Evolutionary conservation across 2,329 filamentous ascomycete genomes (phyloP).

Genomic region (Cordyceps cateniannulata): DNA sequence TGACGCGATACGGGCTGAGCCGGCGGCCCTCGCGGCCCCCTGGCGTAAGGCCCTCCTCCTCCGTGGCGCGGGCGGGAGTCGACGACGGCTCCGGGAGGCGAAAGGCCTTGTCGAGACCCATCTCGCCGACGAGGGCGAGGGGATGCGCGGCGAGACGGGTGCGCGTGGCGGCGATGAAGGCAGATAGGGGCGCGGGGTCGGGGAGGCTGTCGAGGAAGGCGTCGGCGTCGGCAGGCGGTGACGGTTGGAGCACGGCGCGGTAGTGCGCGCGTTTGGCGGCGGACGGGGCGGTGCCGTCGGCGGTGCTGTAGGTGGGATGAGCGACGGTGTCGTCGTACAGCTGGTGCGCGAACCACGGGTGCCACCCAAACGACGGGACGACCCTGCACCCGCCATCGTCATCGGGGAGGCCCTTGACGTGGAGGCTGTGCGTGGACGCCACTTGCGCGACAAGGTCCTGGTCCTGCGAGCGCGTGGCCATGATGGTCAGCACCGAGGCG

Average conservation of each 20-base stretch:
- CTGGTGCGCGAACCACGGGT: conserved; percentile 79
- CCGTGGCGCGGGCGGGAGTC: conserved; percentile 22
- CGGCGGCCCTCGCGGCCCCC: conserved; percentile 64
- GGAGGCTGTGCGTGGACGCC: conserved; percentile 50
- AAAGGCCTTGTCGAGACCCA: conserved; percentile 72
- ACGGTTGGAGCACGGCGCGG: conserved; percentile 55
- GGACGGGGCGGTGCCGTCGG: conserved; percentile 19
- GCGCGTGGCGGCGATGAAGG: conserved; percentile 51
- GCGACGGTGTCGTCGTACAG: conserved; percentile 55
- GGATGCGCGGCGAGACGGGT: conserved; percentile 50
- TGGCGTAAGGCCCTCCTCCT: conserved; percentile 46
- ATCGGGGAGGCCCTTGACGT: neutral
- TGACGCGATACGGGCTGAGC: conserved; percentile 62
- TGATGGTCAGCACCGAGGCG: conserved; percentile 60
- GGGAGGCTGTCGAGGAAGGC: conserved; percentile 47
- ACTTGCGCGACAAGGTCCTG: conserved; percentile 63
- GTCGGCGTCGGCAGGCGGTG: conserved; percentile 26
- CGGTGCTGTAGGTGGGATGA: conserved; percentile 28
- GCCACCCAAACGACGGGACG: conserved; percentile 77
- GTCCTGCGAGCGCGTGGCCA: conserved; percentile 71
- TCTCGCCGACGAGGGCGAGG: conserved; percentile 65
- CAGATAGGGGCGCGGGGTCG: conserved; percentile 51
- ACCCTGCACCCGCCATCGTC: conserved; percentile 21
- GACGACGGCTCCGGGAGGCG: conserved; percentile 60
- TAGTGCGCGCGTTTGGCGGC: conserved; percentile 54